Base-by-base conservation (phyloP, 306 rosid species). In the Citrullus colocynthis region DNA sequence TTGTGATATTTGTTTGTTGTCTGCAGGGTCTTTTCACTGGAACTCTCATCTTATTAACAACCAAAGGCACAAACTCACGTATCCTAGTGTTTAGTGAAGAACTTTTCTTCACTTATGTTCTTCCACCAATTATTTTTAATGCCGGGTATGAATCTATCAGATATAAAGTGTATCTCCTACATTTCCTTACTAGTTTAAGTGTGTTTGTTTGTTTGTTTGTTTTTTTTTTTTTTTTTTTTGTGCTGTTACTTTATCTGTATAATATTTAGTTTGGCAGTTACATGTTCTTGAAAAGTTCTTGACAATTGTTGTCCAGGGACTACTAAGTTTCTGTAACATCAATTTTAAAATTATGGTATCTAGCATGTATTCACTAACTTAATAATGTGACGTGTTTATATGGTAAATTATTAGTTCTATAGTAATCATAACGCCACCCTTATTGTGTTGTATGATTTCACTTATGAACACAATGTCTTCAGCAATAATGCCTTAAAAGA, bases 61-160 rank as follows among this genome's bases (percentile, higher is more conserved):
- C 89, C 30, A 13, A 73, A 78, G 85, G 92, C 44, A 85, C 39
- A 84, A 86, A 89, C 76, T 90, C 93, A 30, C 92, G 39, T 45
- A 12, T 87, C 71, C 77, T 90, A 17, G 77, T 85, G 5, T 90
- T 90, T 66, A 44, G 75, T 77, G 91, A 88, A 83, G 84, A 87
- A 3, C 58, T 90, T 55, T 88, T 90, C 87, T 90, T 88, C 78
- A 85, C 85, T 58, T 90, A 88, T 82, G 90, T 90, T 85, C 91
- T 90, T 74, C 91, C 93, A 12, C 96, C 93, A 2, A 88, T 90
- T 66, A 88, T 90, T 76, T 90, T 90, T 78, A 90, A 90, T 83
- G 96, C 96, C 1, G 96, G 96, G 96, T 90, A 78, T 51, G 65
- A 15, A 67, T 37, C 55, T 8, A 57, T 56, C 16, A 6, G 21